Percentiles rank a stretch among this genome's conserved stretches.
phyloP scores from a whole-genome alignment of 176 grass and related monocot species.

The Musa beccarii region DNA sequence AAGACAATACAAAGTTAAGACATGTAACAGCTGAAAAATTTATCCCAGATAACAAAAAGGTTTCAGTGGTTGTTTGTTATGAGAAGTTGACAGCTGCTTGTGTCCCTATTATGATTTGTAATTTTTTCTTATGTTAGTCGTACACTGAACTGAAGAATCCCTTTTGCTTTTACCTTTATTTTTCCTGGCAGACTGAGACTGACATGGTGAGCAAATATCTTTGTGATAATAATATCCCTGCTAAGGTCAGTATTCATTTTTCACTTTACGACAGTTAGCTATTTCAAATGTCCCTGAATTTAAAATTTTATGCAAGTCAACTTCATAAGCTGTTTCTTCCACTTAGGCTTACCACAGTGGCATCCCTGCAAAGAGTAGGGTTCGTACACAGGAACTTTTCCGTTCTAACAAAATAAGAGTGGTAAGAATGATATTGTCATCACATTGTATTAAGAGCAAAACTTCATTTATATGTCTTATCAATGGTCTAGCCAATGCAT shows the following conservation, averaged over 20 bases:
- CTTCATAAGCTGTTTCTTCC: constrained; percentile 17
- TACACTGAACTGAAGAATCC: constrained; percentile 1
- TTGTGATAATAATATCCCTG: constrained; percentile 69
- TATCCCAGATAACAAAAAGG: too few species aligned
- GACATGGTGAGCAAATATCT: constrained; percentile 73
- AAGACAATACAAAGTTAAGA: background rate
- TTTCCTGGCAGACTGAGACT: constrained; percentile 61
- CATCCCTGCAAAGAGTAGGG: constrained; percentile 74
- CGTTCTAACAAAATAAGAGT: constrained; percentile 91
- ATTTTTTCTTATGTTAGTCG: too few species aligned
- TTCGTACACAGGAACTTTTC: constrained; percentile 63
- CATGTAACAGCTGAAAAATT: too few species aligned
- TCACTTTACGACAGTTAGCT: background rate
- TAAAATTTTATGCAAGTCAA: constrained; percentile 3
- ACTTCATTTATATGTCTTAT: background rate
- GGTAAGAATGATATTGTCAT: constrained; percentile 29
- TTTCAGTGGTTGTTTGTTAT: too few species aligned
- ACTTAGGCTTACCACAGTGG: constrained; percentile 82
- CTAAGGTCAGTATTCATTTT: constrained; percentile 50
- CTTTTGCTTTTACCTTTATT: constrained; percentile 23
- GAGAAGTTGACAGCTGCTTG: background rate
- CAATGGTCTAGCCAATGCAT: background rate
- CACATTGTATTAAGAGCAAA: too few species aligned
- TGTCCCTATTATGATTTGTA: background rate
- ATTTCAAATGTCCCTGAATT: background rate